Base-by-base conservation (phyloP, 805 yeast genomes). In the Ogataea ganodermae region DNA sequence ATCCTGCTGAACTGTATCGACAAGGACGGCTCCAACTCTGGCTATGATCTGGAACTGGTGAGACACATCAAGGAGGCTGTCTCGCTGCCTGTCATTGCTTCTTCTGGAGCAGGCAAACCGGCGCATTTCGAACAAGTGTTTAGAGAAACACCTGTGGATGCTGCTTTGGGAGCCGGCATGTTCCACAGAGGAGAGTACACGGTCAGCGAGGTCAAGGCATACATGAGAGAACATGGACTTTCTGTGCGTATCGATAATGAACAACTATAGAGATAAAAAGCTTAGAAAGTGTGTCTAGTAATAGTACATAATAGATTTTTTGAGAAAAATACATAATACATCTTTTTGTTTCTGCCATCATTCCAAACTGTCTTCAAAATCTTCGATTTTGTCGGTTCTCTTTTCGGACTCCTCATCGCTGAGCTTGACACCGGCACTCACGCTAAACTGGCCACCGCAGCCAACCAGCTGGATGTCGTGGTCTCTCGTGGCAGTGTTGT, bases 131-230 rank as follows among this genome's bases (percentile, higher is more conserved):
- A 80, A 53, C 89, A 94, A 54, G 99, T 89, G 2, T 94, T 94
- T 62, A 75, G 73, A 38, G 74, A 84, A 37, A 90, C 97, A 13
- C 74, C 78, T 5, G 85, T 94, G 1, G 99, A 94, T 70, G 99
- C 99, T 35, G 98, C 99, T 14, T 75, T 94, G 33, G 99, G 99
- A 31, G 99, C 99, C 3, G 99, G 99, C 36, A 86, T 94, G 84
- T 94, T 94, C 75, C 99, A 94, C 72, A 78, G 99, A 64, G 91
- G 88, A 18, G 98, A 92, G 60, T 94, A 86, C 68, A 83, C 89
- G 10, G 97, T 94, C 14, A 76, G 78, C 42, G 83, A 90, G 42
- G 97, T 94, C 36, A 94, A 94, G 68, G 65, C 76, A 23, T 82
- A 77, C 55, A 75, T 92, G 63, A 68, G 73, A 38, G 68, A 73